Conservation (phyloP, 2,329 filamentous ascomycete species). For the Colletotrichum higginsianum region DNA sequence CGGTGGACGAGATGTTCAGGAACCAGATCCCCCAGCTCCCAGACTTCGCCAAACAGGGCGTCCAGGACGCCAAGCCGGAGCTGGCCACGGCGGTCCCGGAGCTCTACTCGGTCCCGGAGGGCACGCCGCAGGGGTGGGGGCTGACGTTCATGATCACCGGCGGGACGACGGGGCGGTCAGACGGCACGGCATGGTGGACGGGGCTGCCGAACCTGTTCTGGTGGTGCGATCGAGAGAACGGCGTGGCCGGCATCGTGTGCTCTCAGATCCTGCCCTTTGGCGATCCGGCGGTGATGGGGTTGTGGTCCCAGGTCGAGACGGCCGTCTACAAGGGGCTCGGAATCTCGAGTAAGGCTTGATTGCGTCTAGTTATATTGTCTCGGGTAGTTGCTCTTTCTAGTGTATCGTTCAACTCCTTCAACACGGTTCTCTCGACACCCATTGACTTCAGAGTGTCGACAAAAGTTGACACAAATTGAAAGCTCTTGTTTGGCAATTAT, state of each 20-base stretch:
- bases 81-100: slow-evolving; percentile 63
- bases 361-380: not conserved
- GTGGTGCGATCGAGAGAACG: slow-evolving; percentile 74
- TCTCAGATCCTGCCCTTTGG: slow-evolving; percentile 67
- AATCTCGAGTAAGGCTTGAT: not conserved
- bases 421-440: too few species aligned
- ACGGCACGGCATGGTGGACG: slow-evolving; percentile 69
- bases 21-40: slow-evolving; percentile 73
- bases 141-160: slow-evolving; percentile 69
- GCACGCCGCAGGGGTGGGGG: slow-evolving; percentile 76
- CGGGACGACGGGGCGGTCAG: slow-evolving; percentile 66
- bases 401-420: too few species aligned
- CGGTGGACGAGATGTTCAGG: slow-evolving; percentile 75
- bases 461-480: too few species aligned
- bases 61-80: slow-evolving; percentile 63
- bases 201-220: slow-evolving; percentile 74
- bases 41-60: slow-evolving; percentile 62
- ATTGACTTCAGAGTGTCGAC: too few species aligned
- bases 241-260: slow-evolving; percentile 67
- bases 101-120: slow-evolving; percentile 60
- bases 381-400: too few species aligned
- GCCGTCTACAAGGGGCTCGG: slow-evolving; percentile 52
- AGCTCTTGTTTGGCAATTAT: too few species aligned
- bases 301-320: slow-evolving; percentile 58
- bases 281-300: slow-evolving; percentile 56